Percentiles rank a stretch among this genome's conserved stretches.
phyloP scores from a whole-genome alignment of 2,329 filamentous ascomycete genomes.

The Nemania sp. region DNA sequence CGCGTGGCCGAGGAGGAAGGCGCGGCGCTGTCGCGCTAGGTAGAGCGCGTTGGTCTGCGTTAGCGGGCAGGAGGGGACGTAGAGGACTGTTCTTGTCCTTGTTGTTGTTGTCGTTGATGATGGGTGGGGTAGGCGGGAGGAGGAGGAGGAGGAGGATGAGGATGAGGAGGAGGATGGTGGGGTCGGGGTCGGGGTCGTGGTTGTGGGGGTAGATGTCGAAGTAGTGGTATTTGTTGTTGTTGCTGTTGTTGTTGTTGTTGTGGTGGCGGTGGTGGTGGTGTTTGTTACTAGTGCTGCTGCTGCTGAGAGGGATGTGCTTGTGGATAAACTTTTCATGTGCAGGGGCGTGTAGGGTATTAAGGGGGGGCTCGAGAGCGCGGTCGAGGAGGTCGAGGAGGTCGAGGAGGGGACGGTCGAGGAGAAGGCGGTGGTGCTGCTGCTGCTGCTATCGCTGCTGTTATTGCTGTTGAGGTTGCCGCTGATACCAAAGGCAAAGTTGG shows the following conservation, averaged over 20 bases:
- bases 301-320: conserved; percentile 48
- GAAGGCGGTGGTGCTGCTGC: no score
- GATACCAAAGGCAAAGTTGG: conserved; percentile 8
- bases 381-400: background rate
- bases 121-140: no score
- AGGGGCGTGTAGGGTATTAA: background rate
- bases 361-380: background rate
- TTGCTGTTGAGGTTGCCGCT: no score
- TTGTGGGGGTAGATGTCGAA: no score
- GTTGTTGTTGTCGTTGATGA: background rate
- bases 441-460: no score
- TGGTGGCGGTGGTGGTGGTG: no score
- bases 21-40: conserved; percentile 68
- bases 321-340: background rate
- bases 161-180: no score
- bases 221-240: background rate
- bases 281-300: background rate
- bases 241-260: conserved; percentile 39
- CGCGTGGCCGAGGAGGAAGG: conserved; percentile 69
- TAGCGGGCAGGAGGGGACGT: conserved; percentile 84
- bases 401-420: background rate
- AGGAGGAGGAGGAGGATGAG: no score
- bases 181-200: no score
- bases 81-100: conserved; percentile 80
- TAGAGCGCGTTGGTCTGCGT: conserved; percentile 77